phyloP scores from a whole-genome alignment of 2,329 filamentous ascomycete genomes.

The Colletotrichum neosansevieriae region DNA sequence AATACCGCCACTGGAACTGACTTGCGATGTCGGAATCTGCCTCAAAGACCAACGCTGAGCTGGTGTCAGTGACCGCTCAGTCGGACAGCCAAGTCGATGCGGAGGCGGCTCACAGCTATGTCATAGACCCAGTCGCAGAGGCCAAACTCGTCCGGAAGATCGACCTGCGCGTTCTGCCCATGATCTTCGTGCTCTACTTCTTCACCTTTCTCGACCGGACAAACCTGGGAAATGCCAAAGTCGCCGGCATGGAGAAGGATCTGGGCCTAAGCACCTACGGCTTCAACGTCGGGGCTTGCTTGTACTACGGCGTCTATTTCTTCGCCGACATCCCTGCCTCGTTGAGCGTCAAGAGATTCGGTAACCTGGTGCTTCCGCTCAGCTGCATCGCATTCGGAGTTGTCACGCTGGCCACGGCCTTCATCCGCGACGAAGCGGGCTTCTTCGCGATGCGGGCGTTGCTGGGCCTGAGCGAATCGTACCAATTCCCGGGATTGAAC shows the following conservation, averaged over 20 bases:
- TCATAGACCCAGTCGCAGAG: constrained; percentile 41
- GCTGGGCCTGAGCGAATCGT: constrained; percentile 72
- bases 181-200: constrained; percentile 69
- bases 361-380: constrained; percentile 42
- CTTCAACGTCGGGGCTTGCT: constrained; percentile 41
- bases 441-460: constrained; percentile 70
- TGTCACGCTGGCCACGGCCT: constrained; percentile 69
- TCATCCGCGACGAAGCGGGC: constrained; percentile 62
- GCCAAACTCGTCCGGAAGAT: constrained; percentile 44
- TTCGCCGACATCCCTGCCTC: constrained; percentile 42
- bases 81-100: constrained; percentile 28
- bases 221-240: constrained; percentile 62
- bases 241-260: constrained; percentile 49
- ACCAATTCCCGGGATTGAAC: constrained; percentile 74
- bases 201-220: constrained; percentile 67
- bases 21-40: not conserved
- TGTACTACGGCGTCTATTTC: constrained; percentile 43
- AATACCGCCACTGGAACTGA: no score
- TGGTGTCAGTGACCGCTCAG: not conserved
- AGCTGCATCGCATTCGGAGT: constrained; percentile 66
- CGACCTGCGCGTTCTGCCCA: constrained; percentile 50
- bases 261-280: constrained; percentile 56
- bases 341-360: constrained; percentile 42
- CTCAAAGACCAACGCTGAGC: not conserved
- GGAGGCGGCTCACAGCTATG: constrained; percentile 38